These are phyloP conservation scores for Sicyos baderoa DNA, from an alignment of 306 rosid species.

Conservation along the genomic window DNA sequence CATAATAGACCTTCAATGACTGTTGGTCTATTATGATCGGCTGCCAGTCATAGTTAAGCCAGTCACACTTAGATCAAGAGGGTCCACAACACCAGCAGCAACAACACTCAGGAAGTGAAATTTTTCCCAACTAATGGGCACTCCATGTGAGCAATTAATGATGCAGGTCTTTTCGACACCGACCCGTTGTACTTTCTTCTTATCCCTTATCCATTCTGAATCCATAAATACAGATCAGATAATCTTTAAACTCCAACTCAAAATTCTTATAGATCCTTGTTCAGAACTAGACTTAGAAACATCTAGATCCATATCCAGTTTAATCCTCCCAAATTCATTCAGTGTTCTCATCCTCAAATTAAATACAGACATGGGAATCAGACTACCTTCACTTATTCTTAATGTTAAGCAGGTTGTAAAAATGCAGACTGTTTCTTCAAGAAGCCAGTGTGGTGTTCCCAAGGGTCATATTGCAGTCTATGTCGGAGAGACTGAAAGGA, in stretches of 20 bases:
- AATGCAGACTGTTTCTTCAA: conserved; percentile 9
- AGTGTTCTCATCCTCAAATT: not conserved
- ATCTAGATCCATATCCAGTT: not conserved
- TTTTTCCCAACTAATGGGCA: conserved; percentile 3
- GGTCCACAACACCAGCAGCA: not conserved
- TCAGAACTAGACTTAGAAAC: not conserved
- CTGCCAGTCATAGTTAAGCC: no score
- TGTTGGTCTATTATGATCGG: no score
- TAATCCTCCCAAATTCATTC: not conserved
- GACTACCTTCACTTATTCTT: no score
- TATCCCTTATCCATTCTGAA: not conserved
- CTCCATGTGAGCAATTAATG: conserved; percentile 16
- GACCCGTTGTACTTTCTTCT: not conserved
- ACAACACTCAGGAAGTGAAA: not conserved
- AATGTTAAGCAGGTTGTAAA: conserved; percentile 14
- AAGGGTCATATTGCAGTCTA: conserved; percentile 45
- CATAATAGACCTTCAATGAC: no score
- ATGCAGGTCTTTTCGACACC: not conserved
- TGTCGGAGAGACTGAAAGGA: conserved; percentile 38
- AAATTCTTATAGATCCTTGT: not conserved
- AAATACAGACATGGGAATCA: conserved; percentile 12
- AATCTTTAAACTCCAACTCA: not conserved
- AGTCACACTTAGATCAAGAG: not conserved
- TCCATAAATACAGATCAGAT: conserved; percentile 3
- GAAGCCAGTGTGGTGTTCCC: conserved; percentile 26